Conservation (phyloP, 2,329 filamentous ascomycete genomes). For the Grosmannia penicillata region DNA sequence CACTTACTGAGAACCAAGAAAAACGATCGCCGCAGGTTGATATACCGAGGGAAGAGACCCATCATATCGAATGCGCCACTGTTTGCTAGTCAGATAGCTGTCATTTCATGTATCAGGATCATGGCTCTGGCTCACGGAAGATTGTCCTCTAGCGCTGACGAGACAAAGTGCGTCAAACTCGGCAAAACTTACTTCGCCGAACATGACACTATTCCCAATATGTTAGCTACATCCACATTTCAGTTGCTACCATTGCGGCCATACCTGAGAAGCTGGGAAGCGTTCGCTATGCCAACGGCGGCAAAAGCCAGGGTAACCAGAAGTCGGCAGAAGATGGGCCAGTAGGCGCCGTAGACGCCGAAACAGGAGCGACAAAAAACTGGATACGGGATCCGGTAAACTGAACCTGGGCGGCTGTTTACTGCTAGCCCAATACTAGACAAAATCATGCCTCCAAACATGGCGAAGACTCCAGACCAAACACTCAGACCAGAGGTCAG, state of each 20-base stretch:
- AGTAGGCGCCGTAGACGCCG: conserved; percentile 2
- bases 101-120: conserved; percentile 11
- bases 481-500: background rate
- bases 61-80: background rate
- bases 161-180: background rate
- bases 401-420: background rate
- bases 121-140: conserved; percentile 7
- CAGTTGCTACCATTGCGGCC: background rate
- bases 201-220: conserved; percentile 16
- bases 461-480: background rate
- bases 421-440: background rate
- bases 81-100: conserved; percentile 11
- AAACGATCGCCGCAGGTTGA: conserved; percentile 22
- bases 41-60: conserved; percentile 22
- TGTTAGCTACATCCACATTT: conserved; percentile 7
- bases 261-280: background rate
- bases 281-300: background rate
- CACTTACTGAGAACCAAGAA: conserved; percentile 14
- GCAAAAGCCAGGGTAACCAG: background rate
- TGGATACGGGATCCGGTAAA: conserved; percentile 1
- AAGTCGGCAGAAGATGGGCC: conserved; percentile 1
- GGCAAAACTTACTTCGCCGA: conserved; percentile 9
- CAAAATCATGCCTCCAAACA: background rate
- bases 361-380: background rate
- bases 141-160: conserved; percentile 5